A percentile compares a stretch with the other conserved stretches of the same genome.
These are phyloP conservation scores for Trichoderma harzianum DNA, from an alignment of 2,329 filamentous ascomycete genomes.

Conservation along the genomic window DNA sequence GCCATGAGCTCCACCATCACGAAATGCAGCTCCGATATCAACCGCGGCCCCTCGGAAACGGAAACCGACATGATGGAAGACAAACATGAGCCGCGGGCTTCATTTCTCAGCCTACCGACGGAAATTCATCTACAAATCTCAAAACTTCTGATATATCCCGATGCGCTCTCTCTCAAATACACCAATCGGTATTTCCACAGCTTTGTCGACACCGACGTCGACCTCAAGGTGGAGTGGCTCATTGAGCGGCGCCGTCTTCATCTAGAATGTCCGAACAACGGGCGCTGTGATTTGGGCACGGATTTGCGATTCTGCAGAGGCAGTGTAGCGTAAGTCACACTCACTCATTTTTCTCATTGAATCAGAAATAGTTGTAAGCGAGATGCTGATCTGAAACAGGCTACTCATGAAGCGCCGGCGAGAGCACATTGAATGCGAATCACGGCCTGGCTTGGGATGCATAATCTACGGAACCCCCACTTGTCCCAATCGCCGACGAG, in stretches of 20 bases:
- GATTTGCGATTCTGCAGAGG: conserved; percentile 59
- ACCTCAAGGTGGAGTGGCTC: conserved; percentile 67
- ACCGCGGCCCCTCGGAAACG: not conserved
- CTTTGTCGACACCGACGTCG: conserved; percentile 62
- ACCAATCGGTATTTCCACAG: conserved; percentile 60
- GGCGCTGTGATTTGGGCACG: conserved; percentile 55
- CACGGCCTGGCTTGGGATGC: conserved; percentile 53
- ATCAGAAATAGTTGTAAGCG: not conserved
- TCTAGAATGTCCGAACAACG: conserved; percentile 62
- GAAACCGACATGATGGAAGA: not conserved
- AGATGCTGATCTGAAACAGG: conserved; percentile 30
- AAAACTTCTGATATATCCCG: conserved; percentile 61
- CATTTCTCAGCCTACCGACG: conserved; percentile 53
- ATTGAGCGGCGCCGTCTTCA: conserved; percentile 60
- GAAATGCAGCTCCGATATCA: not conserved
- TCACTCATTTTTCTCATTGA: not conserved
- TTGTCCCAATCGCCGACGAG: conserved; percentile 44
- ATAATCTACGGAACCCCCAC: conserved; percentile 49
- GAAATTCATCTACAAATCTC: conserved; percentile 66
- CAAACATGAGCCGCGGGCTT: not conserved
- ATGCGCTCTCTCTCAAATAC: conserved; percentile 68
- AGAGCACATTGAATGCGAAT: conserved; percentile 60
- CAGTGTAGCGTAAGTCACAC: conserved; percentile 50
- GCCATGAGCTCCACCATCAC: not conserved
- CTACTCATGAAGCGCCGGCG: conserved; percentile 57